Conservation (phyloP, 169 alveolate species). For the Eimeria zaria region DNA sequence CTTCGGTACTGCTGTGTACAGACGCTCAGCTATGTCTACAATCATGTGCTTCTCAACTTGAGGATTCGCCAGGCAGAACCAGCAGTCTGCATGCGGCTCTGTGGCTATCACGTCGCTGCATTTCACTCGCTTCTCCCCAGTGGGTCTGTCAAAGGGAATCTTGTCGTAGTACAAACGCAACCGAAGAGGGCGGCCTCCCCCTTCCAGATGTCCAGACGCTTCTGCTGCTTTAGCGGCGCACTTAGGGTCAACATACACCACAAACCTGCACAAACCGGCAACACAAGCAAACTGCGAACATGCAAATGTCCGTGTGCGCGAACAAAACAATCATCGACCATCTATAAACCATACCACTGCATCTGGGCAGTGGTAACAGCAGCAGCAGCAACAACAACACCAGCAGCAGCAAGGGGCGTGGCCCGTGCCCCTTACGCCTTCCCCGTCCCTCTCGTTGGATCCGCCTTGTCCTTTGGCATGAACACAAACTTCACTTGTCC, state of each 20-base stretch:
- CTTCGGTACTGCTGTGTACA: slow-evolving; percentile 82
- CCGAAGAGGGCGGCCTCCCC: slow-evolving; percentile 76
- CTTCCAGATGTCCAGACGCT: slow-evolving; percentile 85
- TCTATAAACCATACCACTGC: neutral
- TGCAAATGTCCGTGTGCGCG: neutral
- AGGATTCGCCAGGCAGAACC: slow-evolving; percentile 87
- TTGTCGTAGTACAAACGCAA: slow-evolving; percentile 77
- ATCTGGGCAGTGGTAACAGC: neutral
- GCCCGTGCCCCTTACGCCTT: slow-evolving; percentile 78
- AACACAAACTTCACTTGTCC: slow-evolving; percentile 77
- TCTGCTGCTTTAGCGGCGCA: slow-evolving; percentile 79
- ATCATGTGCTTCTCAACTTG: slow-evolving; percentile 85
- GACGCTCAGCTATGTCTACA: slow-evolving; percentile 65
- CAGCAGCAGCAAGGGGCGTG: neutral
- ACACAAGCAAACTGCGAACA: neutral
- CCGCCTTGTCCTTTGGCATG: slow-evolving; percentile 74
- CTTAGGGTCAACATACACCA: slow-evolving; percentile 68
- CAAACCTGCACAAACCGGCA: slow-evolving; percentile 65
- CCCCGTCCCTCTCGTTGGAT: slow-evolving; percentile 73
- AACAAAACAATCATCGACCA: neutral
- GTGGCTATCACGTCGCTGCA: slow-evolving; percentile 59
- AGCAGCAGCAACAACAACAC: neutral
- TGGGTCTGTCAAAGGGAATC: slow-evolving; percentile 75
- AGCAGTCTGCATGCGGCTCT: slow-evolving; percentile 86
- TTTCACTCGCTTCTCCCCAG: slow-evolving; percentile 45